Conservation (phyloP, 805 yeast genomes). For the Torulaspora maleeae region DNA sequence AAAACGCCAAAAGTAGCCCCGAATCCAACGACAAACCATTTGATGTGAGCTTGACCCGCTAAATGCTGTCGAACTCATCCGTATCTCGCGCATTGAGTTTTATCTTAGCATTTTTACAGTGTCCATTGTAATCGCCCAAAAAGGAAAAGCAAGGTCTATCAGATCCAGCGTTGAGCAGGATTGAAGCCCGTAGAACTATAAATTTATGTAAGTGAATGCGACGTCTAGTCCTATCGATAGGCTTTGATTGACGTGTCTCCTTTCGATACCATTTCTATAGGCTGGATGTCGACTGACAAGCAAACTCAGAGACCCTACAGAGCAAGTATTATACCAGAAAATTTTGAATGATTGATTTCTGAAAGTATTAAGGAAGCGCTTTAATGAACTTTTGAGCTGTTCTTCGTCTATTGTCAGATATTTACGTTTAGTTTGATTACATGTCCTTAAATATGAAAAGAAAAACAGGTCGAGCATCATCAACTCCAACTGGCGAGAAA, state of each 20-base stretch:
- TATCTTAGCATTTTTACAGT: neutral
- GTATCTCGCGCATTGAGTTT: neutral
- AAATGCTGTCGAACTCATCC: neutral
- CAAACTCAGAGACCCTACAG: too few relatives aligned
- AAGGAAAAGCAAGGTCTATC: conserved; percentile 7
- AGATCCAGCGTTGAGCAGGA: neutral
- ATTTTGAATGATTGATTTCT: too few relatives aligned
- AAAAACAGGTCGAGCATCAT: too few relatives aligned
- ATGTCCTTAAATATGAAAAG: neutral
- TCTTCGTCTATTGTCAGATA: neutral
- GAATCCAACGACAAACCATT: neutral
- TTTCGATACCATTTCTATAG: too few relatives aligned
- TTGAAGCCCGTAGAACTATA: neutral
- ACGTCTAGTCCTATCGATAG: too few relatives aligned
- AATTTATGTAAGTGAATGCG: too few relatives aligned
- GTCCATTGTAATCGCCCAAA: conserved; percentile 8
- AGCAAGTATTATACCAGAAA: too few relatives aligned
- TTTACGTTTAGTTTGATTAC: neutral
- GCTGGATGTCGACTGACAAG: too few relatives aligned
- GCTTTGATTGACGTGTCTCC: too few relatives aligned
- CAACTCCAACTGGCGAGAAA: too few relatives aligned
- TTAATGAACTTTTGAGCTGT: neutral
- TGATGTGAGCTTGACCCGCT: neutral
- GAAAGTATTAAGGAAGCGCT: neutral
- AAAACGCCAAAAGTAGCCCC: too few relatives aligned